Conservation (phyloP, 108 stramenopile genomes). For the Fragilaria crotonensis region DNA sequence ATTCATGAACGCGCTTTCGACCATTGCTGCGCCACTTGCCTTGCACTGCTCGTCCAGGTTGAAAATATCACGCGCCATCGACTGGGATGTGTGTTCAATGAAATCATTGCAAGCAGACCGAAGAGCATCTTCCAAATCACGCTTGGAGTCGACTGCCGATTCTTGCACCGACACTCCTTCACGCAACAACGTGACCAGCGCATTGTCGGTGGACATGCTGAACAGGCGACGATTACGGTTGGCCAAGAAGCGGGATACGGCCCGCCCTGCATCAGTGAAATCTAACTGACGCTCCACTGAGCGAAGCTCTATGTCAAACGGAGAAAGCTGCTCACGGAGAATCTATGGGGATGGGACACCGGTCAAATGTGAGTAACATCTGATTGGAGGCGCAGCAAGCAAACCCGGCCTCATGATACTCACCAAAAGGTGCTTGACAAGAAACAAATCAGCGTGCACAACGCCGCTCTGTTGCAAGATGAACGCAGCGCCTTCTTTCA, state of each 20-base stretch:
- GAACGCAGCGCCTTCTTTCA: constrained; percentile 66
- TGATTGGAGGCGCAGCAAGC: background rate
- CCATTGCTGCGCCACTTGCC: constrained; percentile 13
- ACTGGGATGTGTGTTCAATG: constrained; percentile 73
- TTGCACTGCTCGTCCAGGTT: constrained; percentile 41
- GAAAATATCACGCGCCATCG: constrained; percentile 48
- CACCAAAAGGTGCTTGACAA: constrained; percentile 83
- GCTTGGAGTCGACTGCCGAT: constrained; percentile 80
- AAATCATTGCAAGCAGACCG: constrained; percentile 83
- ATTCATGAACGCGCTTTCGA: constrained; percentile 40
- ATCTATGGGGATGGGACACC: constrained; percentile 29
- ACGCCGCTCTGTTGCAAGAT: constrained; percentile 55
- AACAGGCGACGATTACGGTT: constrained; percentile 84
- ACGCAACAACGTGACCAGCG: constrained; percentile 72
- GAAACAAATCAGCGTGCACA: constrained; percentile 81
- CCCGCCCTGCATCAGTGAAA: constrained; percentile 82
- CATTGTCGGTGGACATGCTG: constrained; percentile 84
- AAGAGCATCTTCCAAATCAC: constrained; percentile 83
- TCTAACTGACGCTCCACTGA: constrained; percentile 84
- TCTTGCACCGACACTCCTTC: constrained; percentile 85
- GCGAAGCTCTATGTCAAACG: constrained; percentile 87
- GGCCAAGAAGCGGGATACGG: constrained; percentile 79
- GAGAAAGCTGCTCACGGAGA: constrained; percentile 88
- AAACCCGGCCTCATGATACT: constrained; percentile 10
- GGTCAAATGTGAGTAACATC: background rate